phyloP scores from a whole-genome alignment of 768 basidiomycete species.

The Lanmaoa pseudosensibilis region DNA sequence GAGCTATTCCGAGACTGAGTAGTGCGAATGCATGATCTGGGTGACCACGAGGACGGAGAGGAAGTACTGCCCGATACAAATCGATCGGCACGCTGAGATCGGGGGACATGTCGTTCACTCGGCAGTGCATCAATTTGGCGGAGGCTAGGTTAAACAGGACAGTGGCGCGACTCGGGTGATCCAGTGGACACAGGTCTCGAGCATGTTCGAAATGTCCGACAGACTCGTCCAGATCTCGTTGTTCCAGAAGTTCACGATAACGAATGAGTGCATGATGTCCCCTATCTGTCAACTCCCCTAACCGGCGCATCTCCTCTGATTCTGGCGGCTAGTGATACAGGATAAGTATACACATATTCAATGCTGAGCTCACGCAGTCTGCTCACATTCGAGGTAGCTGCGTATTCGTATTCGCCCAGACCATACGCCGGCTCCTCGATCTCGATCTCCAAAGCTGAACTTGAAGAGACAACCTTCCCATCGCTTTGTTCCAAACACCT shows the following conservation, averaged over 20 bases:
- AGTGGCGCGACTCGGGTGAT: background rate
- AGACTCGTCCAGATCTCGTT: background rate
- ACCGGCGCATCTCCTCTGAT: background rate
- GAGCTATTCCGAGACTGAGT: constrained; percentile 1
- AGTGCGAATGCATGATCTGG: background rate
- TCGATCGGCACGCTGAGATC: constrained; percentile 5
- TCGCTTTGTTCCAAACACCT: background rate
- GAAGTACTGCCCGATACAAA: background rate
- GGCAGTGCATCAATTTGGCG: background rate
- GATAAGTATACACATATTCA: background rate
- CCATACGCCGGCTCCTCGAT: background rate
- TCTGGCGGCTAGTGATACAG: background rate
- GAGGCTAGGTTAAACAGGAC: constrained; percentile 12
- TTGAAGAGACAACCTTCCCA: background rate
- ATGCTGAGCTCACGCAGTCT: background rate
- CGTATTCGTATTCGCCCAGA: background rate
- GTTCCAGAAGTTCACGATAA: background rate
- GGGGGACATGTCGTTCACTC: background rate
- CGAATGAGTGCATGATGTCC: background rate
- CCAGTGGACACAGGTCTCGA: background rate
- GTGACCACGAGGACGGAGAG: constrained; percentile 1
- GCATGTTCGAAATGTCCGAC: background rate
- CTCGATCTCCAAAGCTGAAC: background rate
- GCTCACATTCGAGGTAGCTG: background rate
- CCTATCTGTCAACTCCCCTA: background rate